Evolutionary conservation across 73 alveolate genomes (phyloP).

Genomic region (Tetrahymena thermophila): DNA sequence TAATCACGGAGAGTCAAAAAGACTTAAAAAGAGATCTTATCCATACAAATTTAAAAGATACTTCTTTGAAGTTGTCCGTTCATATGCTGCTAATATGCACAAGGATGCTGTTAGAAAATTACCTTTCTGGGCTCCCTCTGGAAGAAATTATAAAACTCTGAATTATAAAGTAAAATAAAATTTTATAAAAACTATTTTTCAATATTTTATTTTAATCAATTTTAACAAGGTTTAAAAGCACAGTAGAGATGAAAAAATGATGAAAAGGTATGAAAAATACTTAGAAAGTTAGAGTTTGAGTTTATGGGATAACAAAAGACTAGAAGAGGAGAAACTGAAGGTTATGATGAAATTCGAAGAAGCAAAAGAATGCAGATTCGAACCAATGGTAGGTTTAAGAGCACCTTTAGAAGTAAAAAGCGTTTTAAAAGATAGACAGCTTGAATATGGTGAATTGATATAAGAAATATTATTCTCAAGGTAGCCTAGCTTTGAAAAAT

Average conservation of each 20-base stretch:
- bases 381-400: conserved; percentile 78
- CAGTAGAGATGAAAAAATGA: conserved; percentile 15
- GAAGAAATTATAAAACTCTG: conserved; percentile 20
- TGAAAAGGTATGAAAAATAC: neutral
- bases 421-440: neutral
- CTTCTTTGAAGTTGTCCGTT: conserved; percentile 49
- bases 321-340: conserved; percentile 53
- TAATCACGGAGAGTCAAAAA: conserved; percentile 31
- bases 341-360: conserved; percentile 87
- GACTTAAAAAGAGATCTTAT: conserved; percentile 46
- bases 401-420: conserved; percentile 21
- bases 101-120: conserved; percentile 27
- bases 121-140: conserved; percentile 43
- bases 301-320: conserved; percentile 52
- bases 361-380: conserved; percentile 89
- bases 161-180: conserved; percentile 11
- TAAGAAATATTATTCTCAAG: conserved; percentile 7
- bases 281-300: conserved; percentile 5
- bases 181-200: neutral
- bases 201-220: neutral
- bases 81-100: conserved; percentile 25
- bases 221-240: conserved; percentile 11
- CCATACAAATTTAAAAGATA: conserved; percentile 64
- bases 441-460: conserved; percentile 6
- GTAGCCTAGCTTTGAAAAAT: conserved; percentile 23